Conservation (phyloP, 2,329 filamentous ascomycete genomes). For the Diaporthe ampelina region DNA sequence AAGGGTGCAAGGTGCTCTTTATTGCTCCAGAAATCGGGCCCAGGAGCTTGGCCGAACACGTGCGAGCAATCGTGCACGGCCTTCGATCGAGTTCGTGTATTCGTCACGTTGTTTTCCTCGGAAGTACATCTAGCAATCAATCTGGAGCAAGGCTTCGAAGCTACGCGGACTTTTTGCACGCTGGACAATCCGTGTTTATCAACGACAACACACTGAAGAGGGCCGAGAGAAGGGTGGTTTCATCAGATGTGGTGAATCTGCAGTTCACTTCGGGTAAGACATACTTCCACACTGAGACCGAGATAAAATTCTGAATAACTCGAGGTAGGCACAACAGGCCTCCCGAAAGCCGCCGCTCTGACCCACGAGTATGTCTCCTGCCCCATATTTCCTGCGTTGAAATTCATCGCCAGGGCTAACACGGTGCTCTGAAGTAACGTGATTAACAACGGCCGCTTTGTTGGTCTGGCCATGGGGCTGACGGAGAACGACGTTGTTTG, state of each 20-base stretch:
- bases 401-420: neutral
- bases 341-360: neutral
- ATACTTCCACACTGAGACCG: neutral
- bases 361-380: neutral
- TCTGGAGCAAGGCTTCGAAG: neutral
- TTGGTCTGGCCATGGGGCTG: constrained; percentile 76
- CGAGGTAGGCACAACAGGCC: neutral
- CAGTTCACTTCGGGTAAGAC: constrained; percentile 1
- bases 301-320: neutral
- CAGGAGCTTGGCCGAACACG: neutral
- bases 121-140: too few relatives aligned
- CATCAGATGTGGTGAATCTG: constrained; percentile 1
- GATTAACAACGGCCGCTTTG: neutral
- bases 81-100: neutral
- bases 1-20: constrained; percentile 8
- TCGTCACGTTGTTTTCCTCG: too few relatives aligned
- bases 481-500: constrained; percentile 73
- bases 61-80: neutral
- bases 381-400: neutral
- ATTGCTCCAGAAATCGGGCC: constrained; percentile 1
- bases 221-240: neutral
- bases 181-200: neutral
- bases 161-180: neutral
- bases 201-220: neutral
- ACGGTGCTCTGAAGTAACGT: neutral